These are phyloP conservation scores for Avena sativa DNA, from an alignment of 176 grass and related monocot species.

Conservation along the genomic window DNA sequence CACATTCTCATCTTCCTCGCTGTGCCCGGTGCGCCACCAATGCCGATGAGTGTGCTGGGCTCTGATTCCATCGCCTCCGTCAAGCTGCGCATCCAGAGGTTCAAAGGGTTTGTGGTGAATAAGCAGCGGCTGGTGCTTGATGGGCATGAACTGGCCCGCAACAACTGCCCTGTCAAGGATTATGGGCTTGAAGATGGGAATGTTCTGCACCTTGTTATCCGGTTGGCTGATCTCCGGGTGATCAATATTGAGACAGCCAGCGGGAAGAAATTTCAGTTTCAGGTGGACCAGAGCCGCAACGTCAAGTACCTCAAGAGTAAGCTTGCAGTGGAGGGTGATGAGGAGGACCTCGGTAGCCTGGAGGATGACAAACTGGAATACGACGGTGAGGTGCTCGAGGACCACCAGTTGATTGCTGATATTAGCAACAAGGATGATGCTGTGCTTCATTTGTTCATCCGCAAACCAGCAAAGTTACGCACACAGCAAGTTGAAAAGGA, in stretches of 20 bases:
- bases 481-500: conserved; percentile 52
- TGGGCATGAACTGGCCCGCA: conserved; percentile 64
- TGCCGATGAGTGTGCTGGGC: conserved; percentile 69
- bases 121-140: conserved; percentile 78
- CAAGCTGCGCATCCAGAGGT: conserved; percentile 80
- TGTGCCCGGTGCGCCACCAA: conserved; percentile 55
- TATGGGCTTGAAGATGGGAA: conserved; percentile 72
- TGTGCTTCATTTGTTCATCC: conserved; percentile 72
- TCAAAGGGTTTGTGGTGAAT: conserved; percentile 67
- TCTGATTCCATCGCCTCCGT: conserved; percentile 74
- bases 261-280: conserved; percentile 68
- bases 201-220: conserved; percentile 69
- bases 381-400: conserved; percentile 73
- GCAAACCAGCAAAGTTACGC: conserved; percentile 61
- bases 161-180: conserved; percentile 64
- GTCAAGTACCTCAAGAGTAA: conserved; percentile 65
- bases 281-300: conserved; percentile 59
- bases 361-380: conserved; percentile 60
- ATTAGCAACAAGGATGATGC: conserved; percentile 71
- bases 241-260: conserved; percentile 63
- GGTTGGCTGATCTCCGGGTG: conserved; percentile 62
- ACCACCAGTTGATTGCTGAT: conserved; percentile 68
- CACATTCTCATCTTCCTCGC: conserved; percentile 72
- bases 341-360: conserved; percentile 44
- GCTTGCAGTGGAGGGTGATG: conserved; percentile 55